phyloP scores from a whole-genome alignment of 805 yeast genomes.

The Huiozyma naganishii region DNA sequence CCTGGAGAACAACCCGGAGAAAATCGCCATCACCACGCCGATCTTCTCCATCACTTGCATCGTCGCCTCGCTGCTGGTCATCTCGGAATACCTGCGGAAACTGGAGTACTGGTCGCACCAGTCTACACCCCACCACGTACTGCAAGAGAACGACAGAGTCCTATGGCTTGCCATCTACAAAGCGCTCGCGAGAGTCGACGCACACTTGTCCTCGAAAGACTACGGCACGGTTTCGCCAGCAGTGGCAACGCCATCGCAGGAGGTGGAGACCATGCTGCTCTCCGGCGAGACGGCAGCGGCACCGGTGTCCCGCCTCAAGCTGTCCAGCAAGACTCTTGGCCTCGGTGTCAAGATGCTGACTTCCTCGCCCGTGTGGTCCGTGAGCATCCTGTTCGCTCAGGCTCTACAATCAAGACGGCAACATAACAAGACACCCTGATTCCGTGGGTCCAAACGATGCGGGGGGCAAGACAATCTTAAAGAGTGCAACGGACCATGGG shows the following conservation, averaged over 20 bases:
- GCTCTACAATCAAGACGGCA: slow-evolving; percentile 58
- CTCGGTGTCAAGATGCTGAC: slow-evolving; percentile 66
- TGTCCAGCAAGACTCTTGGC: slow-evolving; percentile 46
- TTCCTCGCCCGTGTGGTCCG: slow-evolving; percentile 81
- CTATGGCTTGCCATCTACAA: slow-evolving; percentile 57
- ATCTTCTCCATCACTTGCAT: slow-evolving; percentile 65
- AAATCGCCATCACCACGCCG: slow-evolving; percentile 53
- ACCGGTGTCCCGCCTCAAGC: slow-evolving; percentile 15
- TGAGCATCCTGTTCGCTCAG: slow-evolving; percentile 66
- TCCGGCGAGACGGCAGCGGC: not conserved
- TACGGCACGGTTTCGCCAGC: not conserved
- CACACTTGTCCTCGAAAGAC: slow-evolving; percentile 34
- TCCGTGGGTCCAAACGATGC: too few relatives aligned
- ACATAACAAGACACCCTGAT: slow-evolving; percentile 10
- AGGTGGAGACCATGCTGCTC: not conserved
- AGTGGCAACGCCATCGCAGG: not conserved
- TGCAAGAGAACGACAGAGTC: slow-evolving; percentile 43
- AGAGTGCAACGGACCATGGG: too few relatives aligned
- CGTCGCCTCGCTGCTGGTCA: slow-evolving; percentile 42
- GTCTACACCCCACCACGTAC: not conserved
- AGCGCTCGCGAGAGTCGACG: slow-evolving; percentile 49
- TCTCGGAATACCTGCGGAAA: slow-evolving; percentile 50
- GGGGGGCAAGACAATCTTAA: too few relatives aligned
- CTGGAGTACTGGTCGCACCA: slow-evolving; percentile 31
- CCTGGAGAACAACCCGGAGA: slow-evolving; percentile 31